Conservation (phyloP, 2,329 filamentous ascomycete species). For the Beauveria australis region DNA sequence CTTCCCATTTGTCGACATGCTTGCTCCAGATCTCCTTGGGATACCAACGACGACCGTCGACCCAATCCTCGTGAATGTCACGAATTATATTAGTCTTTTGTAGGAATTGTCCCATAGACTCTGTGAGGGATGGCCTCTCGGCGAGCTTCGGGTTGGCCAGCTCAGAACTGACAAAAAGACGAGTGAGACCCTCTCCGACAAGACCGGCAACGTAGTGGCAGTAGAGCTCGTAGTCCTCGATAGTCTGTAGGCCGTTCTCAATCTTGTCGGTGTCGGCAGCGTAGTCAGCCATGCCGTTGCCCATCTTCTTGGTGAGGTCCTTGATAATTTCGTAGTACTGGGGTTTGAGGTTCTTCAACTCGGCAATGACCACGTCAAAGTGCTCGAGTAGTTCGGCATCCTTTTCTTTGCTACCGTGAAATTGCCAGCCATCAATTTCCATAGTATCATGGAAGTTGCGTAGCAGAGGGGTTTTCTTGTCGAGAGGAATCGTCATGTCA, state of each 20-base stretch:
- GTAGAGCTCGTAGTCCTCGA: conserved; percentile 90
- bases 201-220: conserved; percentile 98
- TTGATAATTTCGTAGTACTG: conserved; percentile 79
- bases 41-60: conserved; percentile 86
- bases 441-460: conserved; percentile 73
- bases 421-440: conserved; percentile 83
- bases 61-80: conserved; percentile 82
- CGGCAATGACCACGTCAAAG: conserved; percentile 77
- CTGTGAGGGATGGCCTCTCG: conserved; percentile 70
- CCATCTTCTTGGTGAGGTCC: conserved; percentile 92
- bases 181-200: conserved; percentile 89
- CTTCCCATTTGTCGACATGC: conserved; percentile 81
- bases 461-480: conserved; percentile 77
- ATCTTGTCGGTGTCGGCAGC: conserved; percentile 75
- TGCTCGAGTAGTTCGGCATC: conserved; percentile 86
- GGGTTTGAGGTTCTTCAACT: conserved; percentile 82
- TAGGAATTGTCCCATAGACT: conserved; percentile 95
- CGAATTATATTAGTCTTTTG: conserved; percentile 99
- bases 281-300: conserved; percentile 98
- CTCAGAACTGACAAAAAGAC: conserved; percentile 78
- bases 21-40: conserved; percentile 96
- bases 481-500: conserved; percentile 83
- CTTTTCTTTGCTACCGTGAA: conserved; percentile 84
- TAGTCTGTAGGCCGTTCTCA: conserved; percentile 68
- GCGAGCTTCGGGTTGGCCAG: conserved; percentile 81